Base-by-base conservation (phyloP, 208 protist species). In the Angomonas desouzai region DNA sequence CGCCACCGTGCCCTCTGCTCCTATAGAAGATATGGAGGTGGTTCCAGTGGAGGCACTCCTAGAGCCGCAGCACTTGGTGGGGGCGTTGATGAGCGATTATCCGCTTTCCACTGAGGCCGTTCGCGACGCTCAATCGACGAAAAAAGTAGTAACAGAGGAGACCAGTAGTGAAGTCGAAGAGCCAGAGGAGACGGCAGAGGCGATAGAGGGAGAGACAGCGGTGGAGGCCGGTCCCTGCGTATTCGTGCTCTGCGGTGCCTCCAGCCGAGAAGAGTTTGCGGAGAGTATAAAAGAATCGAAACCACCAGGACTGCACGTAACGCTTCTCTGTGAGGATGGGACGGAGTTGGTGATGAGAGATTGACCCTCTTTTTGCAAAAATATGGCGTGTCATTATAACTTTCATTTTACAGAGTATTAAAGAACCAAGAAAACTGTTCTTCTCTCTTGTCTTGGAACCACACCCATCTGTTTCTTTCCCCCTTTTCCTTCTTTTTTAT, bases 1-100 rank as follows among this genome's bases (percentile, higher is more conserved):
- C 18, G 18, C 60, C 32, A 11, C 43, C 2, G 32, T 27, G 1
- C 47, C 36, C 32, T 61, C 51, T 6, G 51, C 51, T 13, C 36
- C 36, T 6, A 13, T 40, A 34, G 47, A 32, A 3, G 48, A n/a
- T 20, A 45, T 66, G 0, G 72, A 78, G 20, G 32, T 55, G 0
- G 68, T 74, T 11, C 55, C 59, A 16, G 75, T 74, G 67, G 81
- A 87, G 7, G 55, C 38, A 13, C 25, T 83, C 30, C 33, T 84
- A 45, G 74, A 72, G 16, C 55, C 81, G 11, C 49, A 74, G 30
- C 77, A 84, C 60, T 20, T 81, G 53, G 29, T 87, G 0, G 75
- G 63, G 23, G 77, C 76, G n/a, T 40, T 79, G 29, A 34, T 79
- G 27, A 64, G 36, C 58, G 11, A 49, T 40, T 48, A 56, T 30